Conservation (phyloP, 495 filamentous ascomycete species). For the Pseudoneurospora amorphoporcata region DNA sequence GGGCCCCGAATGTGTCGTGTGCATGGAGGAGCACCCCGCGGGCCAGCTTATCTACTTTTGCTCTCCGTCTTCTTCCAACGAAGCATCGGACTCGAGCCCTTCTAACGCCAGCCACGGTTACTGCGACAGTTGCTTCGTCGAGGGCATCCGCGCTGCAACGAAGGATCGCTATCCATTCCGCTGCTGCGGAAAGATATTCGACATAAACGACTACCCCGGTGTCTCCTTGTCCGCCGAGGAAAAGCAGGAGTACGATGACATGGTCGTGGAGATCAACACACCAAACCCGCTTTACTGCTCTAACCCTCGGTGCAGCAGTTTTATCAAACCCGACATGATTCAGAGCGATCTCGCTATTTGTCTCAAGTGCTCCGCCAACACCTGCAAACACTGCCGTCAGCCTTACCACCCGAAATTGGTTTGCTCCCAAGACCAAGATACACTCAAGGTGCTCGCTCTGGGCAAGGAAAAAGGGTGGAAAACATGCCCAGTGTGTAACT, state of each 20-base stretch:
- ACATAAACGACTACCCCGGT: not conserved
- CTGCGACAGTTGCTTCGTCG: not conserved
- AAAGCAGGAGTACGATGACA: not conserved
- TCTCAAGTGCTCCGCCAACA: not conserved
- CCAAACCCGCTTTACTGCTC: conserved; percentile 1
- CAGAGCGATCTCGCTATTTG: not conserved
- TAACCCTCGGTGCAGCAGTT: not conserved
- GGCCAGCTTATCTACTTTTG: not conserved
- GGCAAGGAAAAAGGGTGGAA: conserved; percentile 2
- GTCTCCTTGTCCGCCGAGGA: not conserved
- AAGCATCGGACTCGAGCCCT: not conserved
- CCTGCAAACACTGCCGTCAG: not conserved
- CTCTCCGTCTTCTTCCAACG: not conserved
- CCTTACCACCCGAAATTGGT: not conserved
- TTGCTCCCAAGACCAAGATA: conserved; percentile 3
- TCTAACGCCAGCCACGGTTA: not conserved
- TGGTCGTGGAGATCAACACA: not conserved
- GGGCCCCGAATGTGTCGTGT: not conserved
- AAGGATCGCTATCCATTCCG: not conserved
- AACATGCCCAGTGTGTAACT: not conserved
- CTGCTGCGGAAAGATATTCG: not conserved
- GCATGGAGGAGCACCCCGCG: not conserved
- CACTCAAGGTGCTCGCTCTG: not conserved
- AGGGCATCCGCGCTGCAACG: not conserved
- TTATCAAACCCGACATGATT: not conserved